phyloP scores from a whole-genome alignment of 2,329 filamentous ascomycete genomes.

The Stemphylium beticola region DNA sequence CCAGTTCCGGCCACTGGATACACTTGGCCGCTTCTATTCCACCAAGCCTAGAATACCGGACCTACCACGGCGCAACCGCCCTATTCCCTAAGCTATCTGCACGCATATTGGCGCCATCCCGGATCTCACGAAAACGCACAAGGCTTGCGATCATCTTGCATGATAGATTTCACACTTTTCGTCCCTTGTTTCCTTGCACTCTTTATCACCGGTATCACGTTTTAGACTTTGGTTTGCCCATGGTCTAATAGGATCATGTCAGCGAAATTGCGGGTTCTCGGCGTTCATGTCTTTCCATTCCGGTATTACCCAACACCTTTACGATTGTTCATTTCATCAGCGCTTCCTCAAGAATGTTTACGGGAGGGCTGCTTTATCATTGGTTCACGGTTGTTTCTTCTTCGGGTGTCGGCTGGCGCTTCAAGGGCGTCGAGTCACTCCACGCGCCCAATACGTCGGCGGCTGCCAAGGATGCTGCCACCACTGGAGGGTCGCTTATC shows the following conservation, averaged over 20 bases:
- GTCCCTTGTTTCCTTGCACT: conserved; percentile 29
- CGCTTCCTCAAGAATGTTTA: conserved; percentile 36
- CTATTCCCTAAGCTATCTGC: conserved; percentile 44
- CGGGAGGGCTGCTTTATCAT: conserved; percentile 25
- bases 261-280: conserved; percentile 43
- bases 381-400: conserved; percentile 42
- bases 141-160: conserved; percentile 47
- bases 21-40: conserved; percentile 25
- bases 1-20: conserved; percentile 26
- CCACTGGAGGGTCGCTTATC: conserved; percentile 22
- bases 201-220: conserved; percentile 31
- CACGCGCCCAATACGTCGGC: conserved; percentile 15
- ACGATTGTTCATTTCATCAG: conserved; percentile 37
- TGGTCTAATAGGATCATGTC: conserved; percentile 36
- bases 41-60: conserved; percentile 28
- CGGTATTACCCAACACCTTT: conserved; percentile 33
- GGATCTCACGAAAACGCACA: conserved; percentile 47
- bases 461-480: conserved; percentile 8
- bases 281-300: conserved; percentile 34
- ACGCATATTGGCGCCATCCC: conserved; percentile 43
- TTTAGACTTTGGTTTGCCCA: conserved; percentile 43
- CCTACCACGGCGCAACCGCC: conserved; percentile 25
- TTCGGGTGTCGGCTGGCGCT: conserved; percentile 27
- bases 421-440: conserved; percentile 25
- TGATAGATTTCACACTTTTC: conserved; percentile 45